phyloP scores from a whole-genome alignment of 768 basidiomycete genomes.

The Termitomyces sp. region DNA sequence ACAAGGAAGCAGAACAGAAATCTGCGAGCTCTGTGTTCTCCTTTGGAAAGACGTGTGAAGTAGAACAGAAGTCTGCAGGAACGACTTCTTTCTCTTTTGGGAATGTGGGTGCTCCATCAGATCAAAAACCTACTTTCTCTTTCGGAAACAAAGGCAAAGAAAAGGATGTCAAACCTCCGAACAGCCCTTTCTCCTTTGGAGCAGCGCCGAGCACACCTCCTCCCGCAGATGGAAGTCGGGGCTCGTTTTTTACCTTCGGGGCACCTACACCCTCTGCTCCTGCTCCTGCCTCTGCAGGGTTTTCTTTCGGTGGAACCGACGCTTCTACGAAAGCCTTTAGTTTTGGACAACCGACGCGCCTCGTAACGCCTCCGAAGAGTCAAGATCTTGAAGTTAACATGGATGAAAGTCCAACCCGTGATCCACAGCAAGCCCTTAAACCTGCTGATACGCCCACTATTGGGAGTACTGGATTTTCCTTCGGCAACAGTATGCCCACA shows the following conservation, averaged over 20 bases:
- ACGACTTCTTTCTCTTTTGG: slow-evolving; percentile 3
- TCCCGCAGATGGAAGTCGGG: slow-evolving; percentile 27
- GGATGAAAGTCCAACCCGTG: slow-evolving; percentile 78
- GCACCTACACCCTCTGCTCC: slow-evolving; percentile 19
- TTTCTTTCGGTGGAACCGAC: slow-evolving; percentile 47
- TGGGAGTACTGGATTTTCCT: slow-evolving; percentile 41
- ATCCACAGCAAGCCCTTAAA: slow-evolving; percentile 39
- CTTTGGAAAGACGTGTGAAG: background rate
- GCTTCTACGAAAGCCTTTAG: slow-evolving; percentile 46
- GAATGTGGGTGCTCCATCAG: slow-evolving; percentile 3
- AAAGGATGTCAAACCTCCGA: slow-evolving; percentile 10
- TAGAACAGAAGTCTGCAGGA: slow-evolving; percentile 1
- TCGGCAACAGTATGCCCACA: slow-evolving; percentile 28
- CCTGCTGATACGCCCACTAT: slow-evolving; percentile 32
- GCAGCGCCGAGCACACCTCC: slow-evolving; percentile 27
- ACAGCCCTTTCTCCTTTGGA: slow-evolving; percentile 42
- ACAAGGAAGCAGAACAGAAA: slow-evolving; percentile 4
- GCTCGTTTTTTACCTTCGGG: slow-evolving; percentile 30
- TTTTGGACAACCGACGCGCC: slow-evolving; percentile 44
- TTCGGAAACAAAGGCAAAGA: slow-evolving; percentile 26
- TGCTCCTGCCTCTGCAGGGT: slow-evolving; percentile 23
- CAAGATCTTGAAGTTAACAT: slow-evolving; percentile 65
- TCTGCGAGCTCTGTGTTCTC: background rate
- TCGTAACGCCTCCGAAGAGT: slow-evolving; percentile 62
- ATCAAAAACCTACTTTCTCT: slow-evolving; percentile 27